Evolutionary conservation across 305 asterid genomes (phyloP).

Genomic region (Fraxinus albicans): DNA sequence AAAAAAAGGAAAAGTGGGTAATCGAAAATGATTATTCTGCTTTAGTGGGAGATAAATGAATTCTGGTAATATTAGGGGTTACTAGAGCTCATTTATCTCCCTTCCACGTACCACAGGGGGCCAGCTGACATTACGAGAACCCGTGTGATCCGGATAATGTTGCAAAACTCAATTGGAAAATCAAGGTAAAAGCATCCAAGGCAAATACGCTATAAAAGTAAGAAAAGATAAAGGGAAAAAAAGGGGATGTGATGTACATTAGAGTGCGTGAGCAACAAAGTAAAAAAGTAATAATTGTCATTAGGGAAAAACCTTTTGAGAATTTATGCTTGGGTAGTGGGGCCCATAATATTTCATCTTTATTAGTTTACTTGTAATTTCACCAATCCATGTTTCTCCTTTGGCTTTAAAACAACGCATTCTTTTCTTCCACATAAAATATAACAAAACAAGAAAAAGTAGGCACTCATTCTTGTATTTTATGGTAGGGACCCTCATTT

Average conservation of each 20-base stretch:
- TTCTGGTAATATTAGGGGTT: background rate
- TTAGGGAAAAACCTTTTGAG: slow-evolving; percentile 23
- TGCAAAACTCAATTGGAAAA: background rate
- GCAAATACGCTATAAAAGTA: slow-evolving; percentile 27
- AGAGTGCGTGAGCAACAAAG: slow-evolving; percentile 30
- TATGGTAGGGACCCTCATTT: slow-evolving; percentile 56
- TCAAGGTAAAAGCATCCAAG: slow-evolving; percentile 41
- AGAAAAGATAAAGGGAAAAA: slow-evolving; percentile 26
- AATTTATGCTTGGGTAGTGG: background rate
- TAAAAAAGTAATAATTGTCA: slow-evolving; percentile 34
- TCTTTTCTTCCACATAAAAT: slow-evolving; percentile 48
- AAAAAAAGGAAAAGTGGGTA: background rate
- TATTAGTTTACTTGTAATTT: background rate
- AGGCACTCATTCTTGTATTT: slow-evolving; percentile 61
- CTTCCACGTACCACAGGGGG: too few species aligned
- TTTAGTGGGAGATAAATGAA: background rate
- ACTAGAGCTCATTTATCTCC: background rate
- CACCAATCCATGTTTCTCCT: slow-evolving; percentile 20
- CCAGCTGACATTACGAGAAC: background rate
- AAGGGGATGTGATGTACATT: slow-evolving; percentile 24
- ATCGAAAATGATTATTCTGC: background rate
- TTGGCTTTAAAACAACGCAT: slow-evolving; percentile 66
- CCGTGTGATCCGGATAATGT: background rate
- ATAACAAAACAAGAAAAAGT: slow-evolving; percentile 51
- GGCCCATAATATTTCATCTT: background rate